Percentiles rank a stretch among this genome's conserved stretches.
Conservation (phyloP, 2,329 filamentous ascomycete species). For the Zasmidium cellare region DNA sequence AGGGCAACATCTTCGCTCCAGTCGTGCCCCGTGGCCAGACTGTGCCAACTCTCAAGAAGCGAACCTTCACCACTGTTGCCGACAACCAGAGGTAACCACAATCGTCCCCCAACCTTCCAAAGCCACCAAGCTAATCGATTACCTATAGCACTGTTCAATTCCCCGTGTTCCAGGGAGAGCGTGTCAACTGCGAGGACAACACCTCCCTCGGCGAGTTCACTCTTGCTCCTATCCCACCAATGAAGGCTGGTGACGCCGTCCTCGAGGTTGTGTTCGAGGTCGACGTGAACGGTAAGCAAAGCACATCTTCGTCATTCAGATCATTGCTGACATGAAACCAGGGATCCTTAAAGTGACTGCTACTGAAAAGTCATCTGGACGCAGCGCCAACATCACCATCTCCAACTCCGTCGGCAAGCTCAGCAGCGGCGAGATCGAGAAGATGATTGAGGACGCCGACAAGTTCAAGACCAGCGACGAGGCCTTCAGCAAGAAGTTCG, state of each 20-base stretch:
- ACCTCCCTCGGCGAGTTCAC: slow-evolving; percentile 97
- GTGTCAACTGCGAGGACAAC: slow-evolving; percentile 98
- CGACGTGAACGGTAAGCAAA: slow-evolving; percentile 95
- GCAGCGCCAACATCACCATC: slow-evolving; percentile 99
- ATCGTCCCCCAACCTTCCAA: neutral
- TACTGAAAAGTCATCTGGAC: slow-evolving; percentile 97
- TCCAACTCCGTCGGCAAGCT: slow-evolving; percentile 99
- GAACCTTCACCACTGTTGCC: slow-evolving; percentile 83
- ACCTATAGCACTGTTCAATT: slow-evolving; percentile 77
- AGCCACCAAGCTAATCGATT: no score
- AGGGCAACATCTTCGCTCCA: slow-evolving; percentile 97
- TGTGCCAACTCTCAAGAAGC: slow-evolving; percentile 9
- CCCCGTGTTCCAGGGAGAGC: slow-evolving; percentile 78
- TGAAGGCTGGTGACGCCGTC: slow-evolving; percentile 93
- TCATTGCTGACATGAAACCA: neutral
- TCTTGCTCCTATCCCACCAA: slow-evolving; percentile 68
- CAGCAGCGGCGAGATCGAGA: slow-evolving; percentile 90
- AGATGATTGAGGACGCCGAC: slow-evolving; percentile 95
- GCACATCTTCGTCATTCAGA: slow-evolving; percentile 72
- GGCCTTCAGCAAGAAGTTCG: slow-evolving; percentile 98
- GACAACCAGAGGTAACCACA: slow-evolving; percentile 10
- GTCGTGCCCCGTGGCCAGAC: slow-evolving; percentile 68
- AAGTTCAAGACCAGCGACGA: slow-evolving; percentile 99
- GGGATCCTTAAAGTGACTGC: slow-evolving; percentile 84
- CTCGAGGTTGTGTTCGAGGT: slow-evolving; percentile 99